Evolutionary conservation across 768 basidiomycete species (phyloP), one percentile per base, ranked within the genome.

Genomic region (Russula ochroleuca): DNA sequence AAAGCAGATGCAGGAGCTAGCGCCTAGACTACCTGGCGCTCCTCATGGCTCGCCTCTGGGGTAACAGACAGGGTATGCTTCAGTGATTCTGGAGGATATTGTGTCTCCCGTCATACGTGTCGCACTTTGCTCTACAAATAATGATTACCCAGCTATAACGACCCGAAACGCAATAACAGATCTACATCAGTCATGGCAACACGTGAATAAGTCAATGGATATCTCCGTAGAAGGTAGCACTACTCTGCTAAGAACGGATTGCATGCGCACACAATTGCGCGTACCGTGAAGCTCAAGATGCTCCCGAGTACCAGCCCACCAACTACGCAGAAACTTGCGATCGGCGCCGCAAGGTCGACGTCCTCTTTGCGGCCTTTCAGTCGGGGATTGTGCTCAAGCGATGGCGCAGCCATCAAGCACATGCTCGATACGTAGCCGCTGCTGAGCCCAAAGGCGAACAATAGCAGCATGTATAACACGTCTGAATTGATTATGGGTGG

Each of bases 381-480:
- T 48, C 80, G 78, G 17, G 85, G 85, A 70, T 95, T 95, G 70
- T 93, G 87, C 64, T 87, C 83, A 2, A 91, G 75, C 2, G 91
- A 93, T 2, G 93, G 84, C 11, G 87, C 90, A 35, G 88, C 79
- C 78, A 96, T 93, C 83, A 93, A 85, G 71, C 85, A 86, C 61
- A 89, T 67, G 65, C 87, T 89, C 14, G 85, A 84, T 33, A 94
- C 75, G 71, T 89, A 92, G 45, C 94, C 94, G 67, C 91, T 94
- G 10, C 89, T 83, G 51, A 83, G 71, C n/a, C 90, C 92, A 71
- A 94, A 91, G 1, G 75, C 61, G 55, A 90, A 75, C 13, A 96
- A 75, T 58, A 94, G 81, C 28, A 83, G 37, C 83, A 95, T 85
- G 77, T 85, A 96, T 13, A 86, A 53, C 41, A 83, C 54, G 71